Conservation (phyloP, 164 flowering plant species). For the Platanus orientalis region DNA sequence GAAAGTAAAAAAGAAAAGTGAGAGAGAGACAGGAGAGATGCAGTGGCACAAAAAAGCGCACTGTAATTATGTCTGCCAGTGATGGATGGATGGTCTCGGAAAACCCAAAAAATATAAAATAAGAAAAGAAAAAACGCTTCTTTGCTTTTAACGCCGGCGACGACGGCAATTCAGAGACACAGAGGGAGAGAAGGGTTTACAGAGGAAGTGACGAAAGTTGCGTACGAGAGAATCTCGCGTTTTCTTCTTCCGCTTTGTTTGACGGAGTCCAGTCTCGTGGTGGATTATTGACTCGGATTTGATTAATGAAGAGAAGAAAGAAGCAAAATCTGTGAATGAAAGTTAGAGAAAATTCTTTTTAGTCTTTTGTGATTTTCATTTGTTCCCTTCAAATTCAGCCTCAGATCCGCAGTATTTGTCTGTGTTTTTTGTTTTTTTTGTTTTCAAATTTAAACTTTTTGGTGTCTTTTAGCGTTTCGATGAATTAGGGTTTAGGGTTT, state of each 20-base stretch:
- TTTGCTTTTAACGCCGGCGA: neutral
- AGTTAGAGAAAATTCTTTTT: neutral
- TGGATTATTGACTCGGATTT: neutral
- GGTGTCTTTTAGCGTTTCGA: slow-evolving; percentile 1
- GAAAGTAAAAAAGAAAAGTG: neutral
- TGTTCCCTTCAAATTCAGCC: neutral
- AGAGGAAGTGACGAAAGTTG: neutral
- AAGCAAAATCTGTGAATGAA: neutral
- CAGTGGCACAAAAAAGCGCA: neutral
- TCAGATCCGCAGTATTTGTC: neutral
- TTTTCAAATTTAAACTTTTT: neutral
- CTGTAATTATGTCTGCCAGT: neutral
- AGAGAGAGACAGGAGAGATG: neutral
- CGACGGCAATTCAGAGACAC: neutral
- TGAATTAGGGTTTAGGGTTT: slow-evolving; percentile 17
- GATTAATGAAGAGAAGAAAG: neutral
- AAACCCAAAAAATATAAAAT: neutral
- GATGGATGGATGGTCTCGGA: neutral
- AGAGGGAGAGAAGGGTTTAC: neutral
- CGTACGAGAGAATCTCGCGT: neutral
- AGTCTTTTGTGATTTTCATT: neutral
- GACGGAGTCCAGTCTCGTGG: neutral
- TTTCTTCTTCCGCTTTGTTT: neutral
- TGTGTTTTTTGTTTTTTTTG: neutral
- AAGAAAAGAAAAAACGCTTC: neutral